Evolutionary conservation across 306 rosid species (phyloP).

Genomic region (Prunus fruticosa): DNA sequence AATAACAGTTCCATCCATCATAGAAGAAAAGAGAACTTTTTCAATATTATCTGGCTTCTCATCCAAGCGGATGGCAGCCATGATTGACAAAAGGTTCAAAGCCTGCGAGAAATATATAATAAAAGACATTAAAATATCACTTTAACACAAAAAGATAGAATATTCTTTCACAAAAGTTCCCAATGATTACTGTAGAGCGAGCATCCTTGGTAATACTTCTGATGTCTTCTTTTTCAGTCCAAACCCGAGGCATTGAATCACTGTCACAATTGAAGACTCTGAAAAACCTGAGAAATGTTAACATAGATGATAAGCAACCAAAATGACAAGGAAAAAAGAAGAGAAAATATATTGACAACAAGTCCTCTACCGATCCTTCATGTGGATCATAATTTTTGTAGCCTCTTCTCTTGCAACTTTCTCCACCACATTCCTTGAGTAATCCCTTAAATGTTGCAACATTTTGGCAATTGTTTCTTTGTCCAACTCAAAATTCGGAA

Average conservation of each 20-base stretch:
- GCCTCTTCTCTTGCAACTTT: constrained; percentile 80
- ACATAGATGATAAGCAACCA: constrained; percentile 22
- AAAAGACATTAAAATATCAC: neutral
- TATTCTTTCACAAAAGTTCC: neutral
- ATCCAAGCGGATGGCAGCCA: constrained; percentile 86
- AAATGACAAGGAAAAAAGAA: neutral
- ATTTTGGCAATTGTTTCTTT: constrained; percentile 45
- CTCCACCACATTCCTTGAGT: constrained; percentile 71
- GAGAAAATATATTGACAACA: neutral
- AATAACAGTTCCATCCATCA: constrained; percentile 48
- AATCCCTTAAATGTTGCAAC: constrained; percentile 51
- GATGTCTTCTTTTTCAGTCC: constrained; percentile 90
- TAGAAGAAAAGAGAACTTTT: constrained; percentile 41
- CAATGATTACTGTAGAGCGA: constrained; percentile 52
- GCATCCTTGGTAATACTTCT: constrained; percentile 73
- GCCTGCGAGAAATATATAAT: constrained; percentile 43
- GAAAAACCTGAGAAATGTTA: constrained; percentile 64
- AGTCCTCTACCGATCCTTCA: constrained; percentile 78
- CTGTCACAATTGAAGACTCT: constrained; percentile 69
- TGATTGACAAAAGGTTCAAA: constrained; percentile 64
- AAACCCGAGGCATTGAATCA: constrained; percentile 82
- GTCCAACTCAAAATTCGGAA: constrained; percentile 77
- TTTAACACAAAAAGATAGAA: neutral
- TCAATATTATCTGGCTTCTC: constrained; percentile 76
- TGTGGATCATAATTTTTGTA: constrained; percentile 65